Conservation (phyloP, 768 basidiomycete genomes). For the Phylloporus sp. region DNA sequence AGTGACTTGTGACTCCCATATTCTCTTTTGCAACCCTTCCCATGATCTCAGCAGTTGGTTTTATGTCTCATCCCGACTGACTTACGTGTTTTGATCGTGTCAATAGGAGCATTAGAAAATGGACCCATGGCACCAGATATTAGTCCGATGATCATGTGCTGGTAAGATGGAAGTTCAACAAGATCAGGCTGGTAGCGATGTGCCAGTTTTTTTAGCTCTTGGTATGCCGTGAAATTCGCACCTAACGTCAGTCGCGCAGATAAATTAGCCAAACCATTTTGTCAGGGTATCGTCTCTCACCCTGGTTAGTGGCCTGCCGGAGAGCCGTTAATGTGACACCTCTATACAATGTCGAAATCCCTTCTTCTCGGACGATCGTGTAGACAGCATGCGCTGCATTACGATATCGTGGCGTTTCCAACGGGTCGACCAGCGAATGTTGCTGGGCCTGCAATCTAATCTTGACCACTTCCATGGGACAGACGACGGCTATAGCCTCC, state of each 20-base stretch:
- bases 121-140: constrained; percentile 98
- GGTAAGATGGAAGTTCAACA: constrained; percentile 83
- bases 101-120: constrained; percentile 95
- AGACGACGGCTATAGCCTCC: constrained; percentile 92
- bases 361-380: constrained; percentile 92
- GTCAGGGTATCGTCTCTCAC: constrained; percentile 35
- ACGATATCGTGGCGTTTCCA: constrained; percentile 89
- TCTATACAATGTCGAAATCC: constrained; percentile 77
- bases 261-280: neutral
- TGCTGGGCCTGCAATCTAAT: constrained; percentile 97
- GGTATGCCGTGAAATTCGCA: constrained; percentile 97
- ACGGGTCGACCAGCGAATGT: constrained; percentile 93
- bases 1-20: constrained; percentile 65
- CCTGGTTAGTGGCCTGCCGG: constrained; percentile 97
- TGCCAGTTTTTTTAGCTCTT: constrained; percentile 88
- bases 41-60: neutral
- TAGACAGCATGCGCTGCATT: constrained; percentile 97
- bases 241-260: constrained; percentile 38
- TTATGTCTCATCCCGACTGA: neutral
- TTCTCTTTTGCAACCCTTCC: constrained; percentile 80
- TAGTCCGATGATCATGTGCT: constrained; percentile 92
- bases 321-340: constrained; percentile 92
- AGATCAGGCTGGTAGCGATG: constrained; percentile 75
- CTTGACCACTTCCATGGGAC: constrained; percentile 99
- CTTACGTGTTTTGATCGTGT: constrained; percentile 92